Conservation (phyloP, 2,329 filamentous ascomycete species). For the Emergomyces pasteurianus region DNA sequence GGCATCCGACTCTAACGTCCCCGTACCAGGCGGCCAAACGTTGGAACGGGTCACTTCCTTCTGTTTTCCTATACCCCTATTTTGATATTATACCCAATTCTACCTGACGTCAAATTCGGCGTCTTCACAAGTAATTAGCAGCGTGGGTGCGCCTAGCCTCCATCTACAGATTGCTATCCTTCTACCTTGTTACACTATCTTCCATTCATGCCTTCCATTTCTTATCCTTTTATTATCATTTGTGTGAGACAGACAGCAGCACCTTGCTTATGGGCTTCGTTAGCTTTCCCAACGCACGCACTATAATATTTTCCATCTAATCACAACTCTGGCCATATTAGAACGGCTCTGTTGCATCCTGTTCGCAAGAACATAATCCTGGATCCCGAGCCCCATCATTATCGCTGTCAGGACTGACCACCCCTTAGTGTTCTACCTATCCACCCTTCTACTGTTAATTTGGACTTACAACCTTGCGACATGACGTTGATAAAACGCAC, state of each 20-base stretch:
- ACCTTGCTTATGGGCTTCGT: neutral
- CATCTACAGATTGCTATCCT: neutral
- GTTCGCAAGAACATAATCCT: no score
- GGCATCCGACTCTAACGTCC: neutral
- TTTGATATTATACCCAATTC: neutral
- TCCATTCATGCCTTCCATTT: neutral
- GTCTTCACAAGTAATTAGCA: neutral
- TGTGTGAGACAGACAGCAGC: neutral
- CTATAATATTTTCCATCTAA: neutral
- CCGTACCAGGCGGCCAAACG: neutral
- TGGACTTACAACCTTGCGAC: no score
- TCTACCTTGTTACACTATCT: neutral
- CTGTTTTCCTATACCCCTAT: neutral
- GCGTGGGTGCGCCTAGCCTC: neutral
- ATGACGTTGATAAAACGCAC: no score
- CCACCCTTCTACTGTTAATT: no score
- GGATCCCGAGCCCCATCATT: no score
- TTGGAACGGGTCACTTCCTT: neutral
- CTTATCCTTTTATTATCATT: neutral
- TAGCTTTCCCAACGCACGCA: neutral
- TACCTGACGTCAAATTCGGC: neutral
- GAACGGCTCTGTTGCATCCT: no score
- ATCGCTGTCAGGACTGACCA: no score
- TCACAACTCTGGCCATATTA: neutral
- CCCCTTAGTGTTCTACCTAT: no score